Conservation (phyloP, 2,329 filamentous ascomycete species). For the Neopestalotiopsis clavispora region DNA sequence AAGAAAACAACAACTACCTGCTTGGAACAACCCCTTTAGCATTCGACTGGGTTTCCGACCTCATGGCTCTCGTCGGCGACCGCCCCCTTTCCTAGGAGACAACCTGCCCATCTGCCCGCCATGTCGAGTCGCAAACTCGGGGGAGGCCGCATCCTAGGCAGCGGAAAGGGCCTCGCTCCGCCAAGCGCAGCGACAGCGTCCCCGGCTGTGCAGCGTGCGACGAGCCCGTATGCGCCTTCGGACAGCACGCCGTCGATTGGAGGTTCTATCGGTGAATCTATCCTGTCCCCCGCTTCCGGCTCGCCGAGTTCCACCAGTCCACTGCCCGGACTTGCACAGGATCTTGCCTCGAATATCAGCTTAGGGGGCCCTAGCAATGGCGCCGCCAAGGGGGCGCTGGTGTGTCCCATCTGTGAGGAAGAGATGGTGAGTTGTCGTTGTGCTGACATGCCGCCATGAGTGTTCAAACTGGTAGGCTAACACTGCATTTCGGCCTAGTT, state of each 20-base stretch:
- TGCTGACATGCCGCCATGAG: conserved; percentile 24
- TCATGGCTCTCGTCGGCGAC: conserved; percentile 11
- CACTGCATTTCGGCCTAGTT: conserved; percentile 57
- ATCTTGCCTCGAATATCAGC: conserved; percentile 82
- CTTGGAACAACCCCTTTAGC: neutral
- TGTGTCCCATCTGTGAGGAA: conserved; percentile 97
- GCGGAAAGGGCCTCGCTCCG: conserved; percentile 80
- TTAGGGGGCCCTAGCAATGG: conserved; percentile 60
- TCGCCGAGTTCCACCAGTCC: conserved; percentile 53
- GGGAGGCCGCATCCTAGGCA: conserved; percentile 89
- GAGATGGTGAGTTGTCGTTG: conserved; percentile 75
- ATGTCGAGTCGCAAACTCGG: conserved; percentile 90
- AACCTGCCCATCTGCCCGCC: conserved; percentile 30
- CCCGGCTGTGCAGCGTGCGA: conserved; percentile 47
- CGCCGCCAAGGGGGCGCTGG: conserved; percentile 68
- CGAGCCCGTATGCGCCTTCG: conserved; percentile 58
- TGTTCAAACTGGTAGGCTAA: conserved; percentile 21
- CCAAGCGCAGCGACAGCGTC: conserved; percentile 38
- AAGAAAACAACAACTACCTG: neutral
- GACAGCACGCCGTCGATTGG: conserved; percentile 79
- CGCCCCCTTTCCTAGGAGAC: conserved; percentile 17
- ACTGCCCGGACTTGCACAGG: conserved; percentile 73
- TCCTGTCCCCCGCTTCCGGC: conserved; percentile 62
- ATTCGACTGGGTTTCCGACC: neutral
- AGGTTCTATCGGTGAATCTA: conserved; percentile 63